These are phyloP conservation scores for Hygrophila difformis DNA, from an alignment of 257 asterid species.

Conservation along the genomic window DNA sequence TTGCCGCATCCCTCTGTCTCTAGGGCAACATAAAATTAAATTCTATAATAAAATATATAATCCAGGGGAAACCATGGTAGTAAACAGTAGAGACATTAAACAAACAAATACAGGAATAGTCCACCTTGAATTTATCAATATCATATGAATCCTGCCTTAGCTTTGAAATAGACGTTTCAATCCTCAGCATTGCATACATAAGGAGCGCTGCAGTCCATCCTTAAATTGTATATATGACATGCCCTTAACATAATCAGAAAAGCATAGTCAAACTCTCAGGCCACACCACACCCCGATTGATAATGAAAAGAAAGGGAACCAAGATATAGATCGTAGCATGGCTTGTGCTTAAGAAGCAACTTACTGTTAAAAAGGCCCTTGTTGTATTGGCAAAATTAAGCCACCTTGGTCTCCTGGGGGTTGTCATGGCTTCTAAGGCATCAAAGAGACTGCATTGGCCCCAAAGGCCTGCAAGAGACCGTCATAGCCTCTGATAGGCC, in stretches of 20 bases:
- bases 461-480: too few species aligned
- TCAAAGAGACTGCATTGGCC: too few species aligned
- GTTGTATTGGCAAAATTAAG: too few species aligned
- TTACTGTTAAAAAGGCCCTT: constrained; percentile 79
- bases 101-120: constrained; percentile 4
- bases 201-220: constrained; percentile 70
- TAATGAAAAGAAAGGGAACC: too few species aligned
- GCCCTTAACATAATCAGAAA: constrained; percentile 32
- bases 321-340: too few species aligned
- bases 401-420: too few species aligned
- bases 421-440: too few species aligned
- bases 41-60: constrained; percentile 6
- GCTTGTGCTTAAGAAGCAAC: constrained; percentile 6
- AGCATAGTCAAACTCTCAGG: background rate
- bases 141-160: constrained; percentile 54
- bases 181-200: constrained; percentile 71
- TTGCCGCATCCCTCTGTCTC: too few species aligned
- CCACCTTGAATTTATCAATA: constrained; percentile 75
- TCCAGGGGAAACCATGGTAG: constrained; percentile 4
- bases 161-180: constrained; percentile 75
- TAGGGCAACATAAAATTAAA: constrained; percentile 40
- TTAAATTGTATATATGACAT: constrained; percentile 88
- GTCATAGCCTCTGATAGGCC: too few species aligned
- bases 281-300: too few species aligned
- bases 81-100: too few species aligned